A percentile compares a stretch with the other conserved stretches of the same genome.
These are phyloP conservation scores for barrel medic (Medicago truncatula) DNA, from an alignment of 306 rosid genomes.

Conservation along the genomic window MtrunA17r5.0-ANR NC_053044.1:30012001-30012500, in stretches of 20 bases:
- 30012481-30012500: background rate
- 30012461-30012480: conserved; percentile 24
- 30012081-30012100: conserved; percentile 31
- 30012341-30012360: background rate
- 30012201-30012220: background rate
- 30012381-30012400: conserved; percentile 15
- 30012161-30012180: conserved; percentile 20
- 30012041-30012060: background rate
- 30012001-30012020: background rate
- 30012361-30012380: background rate
- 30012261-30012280: conserved; percentile 16
- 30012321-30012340: conserved; percentile 33
- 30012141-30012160: conserved; percentile 19
- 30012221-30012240: conserved; percentile 8
- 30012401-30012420: conserved; percentile 22
- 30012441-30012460: background rate
- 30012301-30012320: background rate
- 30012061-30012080: background rate
- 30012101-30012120: conserved; percentile 16
- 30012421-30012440: background rate
- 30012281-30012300: background rate
- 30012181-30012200: background rate
- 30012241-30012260: background rate
- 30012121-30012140: conserved; percentile 40
- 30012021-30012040: conserved; percentile 29